Evolutionary conservation across 1,284 basidiomycete species (phyloP), one percentile per base, ranked within the genome.

Genomic region (Cutaneotrichosporon sp.): DNA sequence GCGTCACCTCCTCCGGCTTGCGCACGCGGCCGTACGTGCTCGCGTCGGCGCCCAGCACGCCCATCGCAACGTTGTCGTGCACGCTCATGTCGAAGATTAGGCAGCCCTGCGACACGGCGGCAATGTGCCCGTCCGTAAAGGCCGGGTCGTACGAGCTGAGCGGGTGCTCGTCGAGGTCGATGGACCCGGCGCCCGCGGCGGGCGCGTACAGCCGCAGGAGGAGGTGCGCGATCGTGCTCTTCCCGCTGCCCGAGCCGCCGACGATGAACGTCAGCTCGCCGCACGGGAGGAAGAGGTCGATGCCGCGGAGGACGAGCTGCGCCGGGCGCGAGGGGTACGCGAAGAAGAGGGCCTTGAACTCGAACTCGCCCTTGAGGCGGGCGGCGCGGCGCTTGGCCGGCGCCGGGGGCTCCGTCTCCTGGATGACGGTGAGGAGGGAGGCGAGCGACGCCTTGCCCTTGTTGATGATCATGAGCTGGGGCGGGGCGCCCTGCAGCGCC

Each of bases 221-320:
- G 2, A 97, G 84, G 60, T 89, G 86, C 0, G 90, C 91, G 63
- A 97, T 84, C 0, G 93, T 97, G n/a, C 88, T 90, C 81, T 99
- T 98, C 43, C 95, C 94, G 1, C 88, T 90, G 2, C 95, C 94
- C 2, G 90, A 92, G 2, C 88, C 87, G 53, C 95, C 95, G 58
- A 97, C 91, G 69, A 98, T 88, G 80, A 93, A 97, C 0, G 95
- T 97, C 22, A 85, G 91, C 77, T 98, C 94, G 42, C 85, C 82
- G 0, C 91, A 85, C 1, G 93, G 90, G 52, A 99, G 85, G 83
- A 82, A 84, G 58, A 87, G 76, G 5, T 77, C 78, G 46, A 84
- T 81, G 65, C 82, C 74, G 9, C 74, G 62, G 5, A 86, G 73
- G 5, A 82, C 82, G 58, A 72, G 72, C 58, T 62, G 69, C 31